phyloP scores from a whole-genome alignment of 371 early-diverging fungal species.

The Rhizomucor miehei region DNA sequence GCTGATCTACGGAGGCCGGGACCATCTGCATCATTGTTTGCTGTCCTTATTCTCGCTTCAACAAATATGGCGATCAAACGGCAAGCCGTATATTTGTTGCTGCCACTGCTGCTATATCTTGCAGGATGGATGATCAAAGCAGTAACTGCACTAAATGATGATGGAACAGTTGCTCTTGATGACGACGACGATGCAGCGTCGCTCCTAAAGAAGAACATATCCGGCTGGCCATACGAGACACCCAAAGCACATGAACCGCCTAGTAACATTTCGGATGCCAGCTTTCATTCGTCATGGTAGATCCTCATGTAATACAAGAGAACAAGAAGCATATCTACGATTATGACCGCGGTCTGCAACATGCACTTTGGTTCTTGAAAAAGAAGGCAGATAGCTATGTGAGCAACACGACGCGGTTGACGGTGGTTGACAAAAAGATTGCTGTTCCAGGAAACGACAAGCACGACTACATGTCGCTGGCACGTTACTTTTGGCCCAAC shows the following conservation, averaged over 20 bases:
- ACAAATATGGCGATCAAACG: too few species aligned
- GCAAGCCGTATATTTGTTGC: too few species aligned
- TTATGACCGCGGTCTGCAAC: slow-evolving; percentile 21
- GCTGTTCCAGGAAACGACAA: slow-evolving; percentile 40
- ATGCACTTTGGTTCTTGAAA: slow-evolving; percentile 26
- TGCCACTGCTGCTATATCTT: too few species aligned
- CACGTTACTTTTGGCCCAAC: slow-evolving; percentile 54
- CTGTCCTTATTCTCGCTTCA: too few species aligned
- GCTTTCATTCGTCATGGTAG: slow-evolving; percentile 5
- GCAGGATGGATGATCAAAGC: too few species aligned
- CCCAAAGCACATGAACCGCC: slow-evolving; percentile 17
- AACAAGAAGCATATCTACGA: slow-evolving; percentile 22
- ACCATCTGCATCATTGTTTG: too few species aligned
- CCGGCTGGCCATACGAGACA: slow-evolving; percentile 16
- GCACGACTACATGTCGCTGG: slow-evolving; percentile 57
- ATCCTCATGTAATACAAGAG: slow-evolving; percentile 4
- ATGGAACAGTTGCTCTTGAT: background rate
- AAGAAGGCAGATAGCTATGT: slow-evolving; percentile 19
- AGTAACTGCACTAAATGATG: background rate
- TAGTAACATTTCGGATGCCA: slow-evolving; percentile 5
- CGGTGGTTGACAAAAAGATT: slow-evolving; percentile 47
- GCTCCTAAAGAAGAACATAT: slow-evolving; percentile 1
- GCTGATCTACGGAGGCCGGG: too few species aligned
- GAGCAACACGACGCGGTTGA: slow-evolving; percentile 31
- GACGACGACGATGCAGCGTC: slow-evolving; percentile 7